These are phyloP conservation scores for Chaetomiaceae sp. DNA, from an alignment of 2,329 filamentous ascomycete species.

Conservation along the genomic window DNA sequence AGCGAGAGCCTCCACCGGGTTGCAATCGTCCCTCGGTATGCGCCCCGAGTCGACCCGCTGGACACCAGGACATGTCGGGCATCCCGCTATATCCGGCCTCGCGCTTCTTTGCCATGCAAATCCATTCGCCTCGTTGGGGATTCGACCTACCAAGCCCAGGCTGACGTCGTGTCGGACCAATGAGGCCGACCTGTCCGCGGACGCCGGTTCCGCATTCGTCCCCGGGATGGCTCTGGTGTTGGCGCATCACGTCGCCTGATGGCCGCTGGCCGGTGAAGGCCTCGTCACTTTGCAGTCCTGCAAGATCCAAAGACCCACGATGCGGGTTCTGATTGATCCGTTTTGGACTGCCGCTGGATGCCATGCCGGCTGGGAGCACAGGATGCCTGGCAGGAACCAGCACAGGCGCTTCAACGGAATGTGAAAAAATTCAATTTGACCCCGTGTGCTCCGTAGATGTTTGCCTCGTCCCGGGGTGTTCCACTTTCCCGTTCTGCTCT, in stretches of 20 bases:
- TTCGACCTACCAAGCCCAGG: neutral
- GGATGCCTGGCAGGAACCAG: no score
- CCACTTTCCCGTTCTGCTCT: no score
- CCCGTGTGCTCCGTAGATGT: no score
- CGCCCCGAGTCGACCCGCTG: neutral
- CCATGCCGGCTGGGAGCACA: neutral
- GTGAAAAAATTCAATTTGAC: neutral
- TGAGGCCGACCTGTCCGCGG: neutral
- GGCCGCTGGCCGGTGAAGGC: no score
- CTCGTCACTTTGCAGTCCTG: neutral
- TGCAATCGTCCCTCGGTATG: slow-evolving; percentile 13
- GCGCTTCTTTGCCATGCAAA: neutral
- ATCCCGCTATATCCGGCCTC: neutral
- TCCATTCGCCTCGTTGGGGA: slow-evolving; percentile 9
- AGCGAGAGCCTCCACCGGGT: slow-evolving; percentile 1
- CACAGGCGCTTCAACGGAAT: neutral
- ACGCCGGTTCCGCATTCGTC: neutral
- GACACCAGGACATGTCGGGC: neutral
- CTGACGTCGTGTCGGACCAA: neutral
- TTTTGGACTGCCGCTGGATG: neutral
- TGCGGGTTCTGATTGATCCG: slow-evolving; percentile 1
- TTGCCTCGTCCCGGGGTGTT: no score
- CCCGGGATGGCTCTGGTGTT: neutral
- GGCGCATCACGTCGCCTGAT: neutral
- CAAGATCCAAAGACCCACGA: neutral